Base-by-base conservation (phyloP, 1,284 basidiomycete species). In the Omphalotus olearius region DNA sequence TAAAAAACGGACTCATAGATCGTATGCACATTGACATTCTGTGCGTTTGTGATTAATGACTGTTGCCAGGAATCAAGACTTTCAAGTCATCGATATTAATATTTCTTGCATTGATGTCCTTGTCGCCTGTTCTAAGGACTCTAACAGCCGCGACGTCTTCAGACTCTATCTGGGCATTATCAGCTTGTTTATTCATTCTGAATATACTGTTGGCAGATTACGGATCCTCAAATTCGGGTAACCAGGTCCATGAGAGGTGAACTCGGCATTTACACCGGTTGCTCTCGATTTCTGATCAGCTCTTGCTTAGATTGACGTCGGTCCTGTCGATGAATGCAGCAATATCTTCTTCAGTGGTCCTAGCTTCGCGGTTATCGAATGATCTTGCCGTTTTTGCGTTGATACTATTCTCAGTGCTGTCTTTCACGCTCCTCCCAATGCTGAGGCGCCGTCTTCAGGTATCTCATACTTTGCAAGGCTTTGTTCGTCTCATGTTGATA, bases 91-190 rank as follows among this genome's bases (percentile, higher is more conserved):
- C 91, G 6, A 78, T 95, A 42, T 76, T 98, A 47, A 88, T 96
- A 51, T 90, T 94, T 60, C 78, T 98, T 5, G 82, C 92, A 2
- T 77, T 99, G 51, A 82, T 96, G 68, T 86, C 94, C 4, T 76
- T 98, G 40, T 88, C 94, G 0, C 97, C 97, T 1, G 89, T 98
- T 4, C 72, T 99, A 52, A 82, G 89, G 57, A 98, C 95, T 1
- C 71, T 99, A 59, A 97, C 93, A 10, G 91, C 92, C 38, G 91
- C 95, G 6, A 98, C 95, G 0, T 98, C 96, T 16, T 90, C 88
- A 11, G 97, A 99, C 66, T 94, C 93, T 23, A 97, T 98, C 59
- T 98, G 94, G 93, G 95, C 95, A 6, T 71, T 98, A 42, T 83
- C 77, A 39, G 75, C 75, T 23, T 60, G 68, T 30, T 66, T 79